Percentiles rank a stretch among this genome's conserved stretches.
Conservation (phyloP, 2,329 filamentous ascomycete genomes). For the Botryotinia convoluta region DNA sequence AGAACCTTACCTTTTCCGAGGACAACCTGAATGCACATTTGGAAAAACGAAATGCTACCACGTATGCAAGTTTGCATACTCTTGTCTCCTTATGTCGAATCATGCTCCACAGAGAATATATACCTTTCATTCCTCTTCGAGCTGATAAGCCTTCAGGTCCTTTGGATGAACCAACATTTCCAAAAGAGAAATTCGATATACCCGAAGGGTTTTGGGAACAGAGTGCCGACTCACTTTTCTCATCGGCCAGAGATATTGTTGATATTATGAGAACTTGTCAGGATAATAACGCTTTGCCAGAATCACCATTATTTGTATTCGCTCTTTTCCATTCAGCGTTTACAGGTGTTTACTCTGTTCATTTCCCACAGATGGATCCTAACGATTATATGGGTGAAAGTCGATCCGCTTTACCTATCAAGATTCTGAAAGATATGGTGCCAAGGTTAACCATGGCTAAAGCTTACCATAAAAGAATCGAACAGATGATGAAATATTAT, state of each 20-base stretch:
- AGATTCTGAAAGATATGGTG: conserved; percentile 52
- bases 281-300: conserved; percentile 55
- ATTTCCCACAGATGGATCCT: conserved; percentile 68
- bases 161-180: conserved; percentile 56
- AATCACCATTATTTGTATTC: conserved; percentile 67
- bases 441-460: conserved; percentile 54
- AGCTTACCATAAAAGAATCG: conserved; percentile 53
- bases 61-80: conserved; percentile 66
- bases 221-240: conserved; percentile 61
- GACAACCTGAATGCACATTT: conserved; percentile 66
- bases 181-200: conserved; percentile 45
- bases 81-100: conserved; percentile 64
- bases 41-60: conserved; percentile 59
- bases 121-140: conserved; percentile 62
- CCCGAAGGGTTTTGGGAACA: conserved; percentile 60
- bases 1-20: conserved; percentile 52
- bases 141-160: conserved; percentile 52
- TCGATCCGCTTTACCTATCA: conserved; percentile 44
- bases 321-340: conserved; percentile 66
- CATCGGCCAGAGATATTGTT: conserved; percentile 60
- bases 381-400: conserved; percentile 49
- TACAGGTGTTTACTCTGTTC: conserved; percentile 61
- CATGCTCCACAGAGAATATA: conserved; percentile 66
- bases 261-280: conserved; percentile 62
- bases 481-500: conserved; percentile 54